Base-by-base conservation (phyloP, 106 monocot genomes). In the Dioscorea alata region DNA sequence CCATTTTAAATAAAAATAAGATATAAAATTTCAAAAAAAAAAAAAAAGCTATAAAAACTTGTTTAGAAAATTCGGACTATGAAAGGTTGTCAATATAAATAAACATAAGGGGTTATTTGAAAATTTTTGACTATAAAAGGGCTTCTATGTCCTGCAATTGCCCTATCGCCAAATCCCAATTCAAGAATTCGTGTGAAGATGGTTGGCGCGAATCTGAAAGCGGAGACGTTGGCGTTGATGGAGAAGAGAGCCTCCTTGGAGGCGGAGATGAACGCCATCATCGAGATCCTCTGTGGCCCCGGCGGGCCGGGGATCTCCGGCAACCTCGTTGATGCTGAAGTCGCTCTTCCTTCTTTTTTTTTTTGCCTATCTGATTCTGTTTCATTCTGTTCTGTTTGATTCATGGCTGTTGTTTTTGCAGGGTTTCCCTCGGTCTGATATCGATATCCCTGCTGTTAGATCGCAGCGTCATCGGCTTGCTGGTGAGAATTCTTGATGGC, bases 271-370 rank as follows among this genome's bases (percentile, higher is more conserved):
- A 76, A 86, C 65, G 74, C 78, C 66, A 80, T 86, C 69, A 90
- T 90, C 74, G 78, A 69, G 8, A 21, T 31, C 22, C 86, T 90
- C 62, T 78, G 61, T 63, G 59, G 31, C 22, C 83, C 90, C 64
- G 81, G 73, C 33, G 86, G 81, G 13, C 90, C 92, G 12, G 97
- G 97, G 0, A 63, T 97, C 87, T 72, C 86, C 69, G 97, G 89
- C 59, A 74, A 77, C 70, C 97, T 97, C 58, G 76, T 92, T 13
- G 97, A 97, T 35, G 62, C 79, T 9, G 89, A 92, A 89, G 97
- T 66, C 8, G 19, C 19, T 17, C 62, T 17, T 31, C 42, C 61
- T 20, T 9, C 16, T 15, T 69, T 23, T 19, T 13, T 32, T 22
- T 19, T 13, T 28, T 33, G 6, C 25, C 50, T 20, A 48, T 34